Percentiles rank a stretch among this genome's conserved stretches.
Conservation (phyloP, 306 rosid genomes). For the Begonia masoniana region DNA sequence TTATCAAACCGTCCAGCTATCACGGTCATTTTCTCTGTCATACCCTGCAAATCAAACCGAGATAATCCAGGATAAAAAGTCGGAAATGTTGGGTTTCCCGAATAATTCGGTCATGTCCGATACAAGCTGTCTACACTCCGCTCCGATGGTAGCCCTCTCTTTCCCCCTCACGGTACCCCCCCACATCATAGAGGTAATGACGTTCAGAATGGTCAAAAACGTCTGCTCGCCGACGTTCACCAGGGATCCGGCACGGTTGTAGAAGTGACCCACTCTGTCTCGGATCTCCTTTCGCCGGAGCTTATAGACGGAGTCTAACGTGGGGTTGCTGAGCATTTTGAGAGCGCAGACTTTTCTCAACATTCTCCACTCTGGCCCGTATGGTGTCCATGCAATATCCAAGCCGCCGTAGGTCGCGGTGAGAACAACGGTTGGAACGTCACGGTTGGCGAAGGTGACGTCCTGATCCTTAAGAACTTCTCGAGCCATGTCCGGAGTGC, state of each 20-base stretch:
- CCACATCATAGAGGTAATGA: no score
- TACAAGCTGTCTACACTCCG: not conserved
- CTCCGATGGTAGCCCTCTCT: not conserved
- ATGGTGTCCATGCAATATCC: no score
- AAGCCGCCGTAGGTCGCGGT: not conserved
- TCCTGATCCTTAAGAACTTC: slow-evolving; percentile 52
- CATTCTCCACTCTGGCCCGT: no score
- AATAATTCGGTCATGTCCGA: not conserved
- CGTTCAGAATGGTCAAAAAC: no score
- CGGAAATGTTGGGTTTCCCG: slow-evolving; percentile 4
- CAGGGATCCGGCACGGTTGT: no score
- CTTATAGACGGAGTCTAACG: no score
- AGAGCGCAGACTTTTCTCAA: no score
- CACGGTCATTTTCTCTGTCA: not conserved
- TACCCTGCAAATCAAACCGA: slow-evolving; percentile 10
- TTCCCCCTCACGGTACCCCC: not conserved
- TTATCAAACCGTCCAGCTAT: not conserved
- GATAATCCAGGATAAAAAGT: slow-evolving; percentile 1
- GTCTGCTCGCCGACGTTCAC: no score
- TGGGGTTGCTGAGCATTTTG: no score
- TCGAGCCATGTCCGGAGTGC: slow-evolving; percentile 39
- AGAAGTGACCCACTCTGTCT: no score
- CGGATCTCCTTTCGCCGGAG: no score
- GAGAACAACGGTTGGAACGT: not conserved
- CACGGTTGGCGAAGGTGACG: slow-evolving; percentile 52